Evolutionary conservation across 129 eudicot species (phyloP), one percentile per base, ranked within the genome.

Genomic region (Helichrysum umbraculigerum): DNA sequence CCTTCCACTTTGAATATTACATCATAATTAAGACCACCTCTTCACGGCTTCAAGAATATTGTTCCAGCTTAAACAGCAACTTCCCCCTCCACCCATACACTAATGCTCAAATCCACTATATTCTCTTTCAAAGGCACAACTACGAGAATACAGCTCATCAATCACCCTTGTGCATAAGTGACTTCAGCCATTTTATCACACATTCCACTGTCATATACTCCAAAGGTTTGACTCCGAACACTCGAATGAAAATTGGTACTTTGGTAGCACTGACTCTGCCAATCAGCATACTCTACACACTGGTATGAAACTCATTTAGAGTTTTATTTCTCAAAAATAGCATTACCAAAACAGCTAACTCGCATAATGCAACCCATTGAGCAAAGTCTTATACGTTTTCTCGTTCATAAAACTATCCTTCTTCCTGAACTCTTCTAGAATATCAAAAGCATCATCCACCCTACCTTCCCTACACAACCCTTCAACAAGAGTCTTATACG

Each of bases 401-500:
- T 88, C 93, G 7, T 85, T 81, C 98, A 94, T 94, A 73, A 41
- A 70, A 67, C 76, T 79, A 85, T 94, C 98, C 74, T 78, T 85
- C 89, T 84, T 89, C 82, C 88, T 88, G 6, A 87, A 81, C 22
- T 80, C 87, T 34, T 91, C 97, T 70, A 94, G 89, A 51, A 88
- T 60, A 41, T 91, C 86, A 66, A 91, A 84, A 7, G 97, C 97
- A 20, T 85, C 84, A 67, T 81, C 83, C 7, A 85, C 90, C 78
- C 63, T 88, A 58, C 93, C 96, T 57, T 86, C 96, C 81, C 96
- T 80, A 81, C 97, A 91, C 87, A 94, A 70, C 74, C 88, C 98
- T 70, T 91, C 98, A 73, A 94, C 52, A 57, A 94, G 37, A 35
- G 97, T 88, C 82, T 77, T 88, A 81, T 94, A 94, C 0, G 98